phyloP scores from a whole-genome alignment of 228 moss, liverwort and hornwort species.

The Sphagnum fallax region DNA sequence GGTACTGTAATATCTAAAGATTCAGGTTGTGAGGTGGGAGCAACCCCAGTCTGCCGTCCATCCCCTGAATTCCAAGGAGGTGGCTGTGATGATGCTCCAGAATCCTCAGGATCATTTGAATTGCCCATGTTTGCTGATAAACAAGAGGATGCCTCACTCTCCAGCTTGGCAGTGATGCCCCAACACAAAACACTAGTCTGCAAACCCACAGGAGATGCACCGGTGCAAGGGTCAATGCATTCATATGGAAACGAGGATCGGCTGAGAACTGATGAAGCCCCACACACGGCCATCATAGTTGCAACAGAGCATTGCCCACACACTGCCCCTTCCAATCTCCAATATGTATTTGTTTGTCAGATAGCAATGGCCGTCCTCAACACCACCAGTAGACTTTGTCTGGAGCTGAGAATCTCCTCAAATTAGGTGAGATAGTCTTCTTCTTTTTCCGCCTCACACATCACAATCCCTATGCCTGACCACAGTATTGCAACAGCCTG shows the following conservation, averaged over 20 bases:
- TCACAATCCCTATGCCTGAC: no score
- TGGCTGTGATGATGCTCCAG: slow-evolving; percentile 47
- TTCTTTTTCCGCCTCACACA: no score
- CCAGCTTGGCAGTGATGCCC: slow-evolving; percentile 16
- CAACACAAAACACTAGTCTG: slow-evolving; percentile 21
- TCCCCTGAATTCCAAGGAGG: slow-evolving; percentile 27
- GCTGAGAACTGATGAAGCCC: slow-evolving; percentile 43
- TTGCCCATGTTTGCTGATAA: slow-evolving; percentile 59
- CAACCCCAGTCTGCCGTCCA: slow-evolving; percentile 1
- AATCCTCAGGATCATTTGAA: slow-evolving; percentile 49
- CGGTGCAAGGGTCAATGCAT: slow-evolving; percentile 49
- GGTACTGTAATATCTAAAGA: slow-evolving; percentile 41
- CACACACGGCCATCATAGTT: slow-evolving; percentile 46
- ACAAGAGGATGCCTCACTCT: slow-evolving; percentile 53
- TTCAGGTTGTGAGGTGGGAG: slow-evolving; percentile 14
- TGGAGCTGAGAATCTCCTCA: no score
- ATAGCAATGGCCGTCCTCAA: no score
- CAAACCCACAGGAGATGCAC: slow-evolving; percentile 23
- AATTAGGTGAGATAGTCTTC: no score
- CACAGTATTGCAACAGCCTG: no score
- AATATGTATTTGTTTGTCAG: background rate
- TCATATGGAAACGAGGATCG: slow-evolving; percentile 44
- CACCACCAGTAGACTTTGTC: no score
- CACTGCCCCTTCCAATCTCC: slow-evolving; percentile 6
- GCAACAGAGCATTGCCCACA: slow-evolving; percentile 42